These are phyloP conservation scores for Corymbia maculata DNA, from an alignment of 345 rosid species.

Conservation along the genomic window DNA sequence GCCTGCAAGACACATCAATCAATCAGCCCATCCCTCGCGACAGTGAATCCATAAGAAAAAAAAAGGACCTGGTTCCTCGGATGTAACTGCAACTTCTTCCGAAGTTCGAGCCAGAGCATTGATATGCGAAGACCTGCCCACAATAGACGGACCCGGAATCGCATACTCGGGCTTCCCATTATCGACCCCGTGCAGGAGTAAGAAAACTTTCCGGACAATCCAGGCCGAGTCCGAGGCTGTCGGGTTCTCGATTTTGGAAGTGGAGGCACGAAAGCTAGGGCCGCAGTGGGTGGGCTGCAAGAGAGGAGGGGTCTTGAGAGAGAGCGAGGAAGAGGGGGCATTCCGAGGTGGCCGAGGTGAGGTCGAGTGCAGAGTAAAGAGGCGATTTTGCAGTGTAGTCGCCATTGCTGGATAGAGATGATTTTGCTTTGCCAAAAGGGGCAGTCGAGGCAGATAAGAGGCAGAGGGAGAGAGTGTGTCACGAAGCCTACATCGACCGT, in stretches of 20 bases:
- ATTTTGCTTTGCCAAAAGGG: neutral
- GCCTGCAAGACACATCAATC: conserved; percentile 24
- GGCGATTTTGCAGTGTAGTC: neutral
- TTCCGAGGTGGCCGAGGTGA: neutral
- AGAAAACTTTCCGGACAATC: conserved; percentile 30
- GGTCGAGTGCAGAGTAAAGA: neutral
- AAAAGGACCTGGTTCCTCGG: conserved; percentile 73
- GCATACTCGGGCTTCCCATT: conserved; percentile 7
- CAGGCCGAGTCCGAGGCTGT: conserved; percentile 18
- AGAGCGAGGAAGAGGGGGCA: neutral
- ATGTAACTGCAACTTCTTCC: conserved; percentile 84
- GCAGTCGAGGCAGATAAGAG: neutral
- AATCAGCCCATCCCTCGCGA: no score
- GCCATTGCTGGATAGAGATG: neutral
- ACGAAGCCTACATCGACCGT: conserved; percentile 12
- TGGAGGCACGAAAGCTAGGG: conserved; percentile 12
- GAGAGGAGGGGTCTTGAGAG: neutral
- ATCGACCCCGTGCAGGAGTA: neutral
- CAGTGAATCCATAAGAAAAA: no score
- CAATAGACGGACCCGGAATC: conserved; percentile 83
- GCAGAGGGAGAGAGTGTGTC: neutral
- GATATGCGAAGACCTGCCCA: conserved; percentile 57
- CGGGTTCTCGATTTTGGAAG: conserved; percentile 14
- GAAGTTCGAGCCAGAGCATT: conserved; percentile 50
- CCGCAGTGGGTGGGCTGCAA: neutral